Evolutionary conservation across 192 early-diverging fungal species (phyloP).

Genomic region (Lobosporangium transversale): DNA sequence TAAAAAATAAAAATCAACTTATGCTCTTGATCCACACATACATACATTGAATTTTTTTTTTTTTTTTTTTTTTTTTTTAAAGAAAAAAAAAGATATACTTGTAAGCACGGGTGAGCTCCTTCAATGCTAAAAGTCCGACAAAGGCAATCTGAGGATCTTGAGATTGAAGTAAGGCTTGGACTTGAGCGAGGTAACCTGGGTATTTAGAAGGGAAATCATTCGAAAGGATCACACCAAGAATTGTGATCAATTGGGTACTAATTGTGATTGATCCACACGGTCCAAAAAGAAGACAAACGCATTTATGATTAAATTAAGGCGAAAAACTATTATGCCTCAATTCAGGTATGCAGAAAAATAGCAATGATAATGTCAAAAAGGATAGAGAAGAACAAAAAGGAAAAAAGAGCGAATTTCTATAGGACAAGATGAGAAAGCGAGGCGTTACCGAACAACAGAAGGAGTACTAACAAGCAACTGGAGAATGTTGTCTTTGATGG

Average conservation of each 20-base stretch:
- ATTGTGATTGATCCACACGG: neutral
- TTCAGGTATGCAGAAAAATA: neutral
- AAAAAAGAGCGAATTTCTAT: neutral
- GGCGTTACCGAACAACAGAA: conserved; percentile 71
- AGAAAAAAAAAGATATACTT: conserved; percentile 59
- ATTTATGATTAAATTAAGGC: too few species aligned
- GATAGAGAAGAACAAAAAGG: neutral
- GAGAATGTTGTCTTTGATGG: conserved; percentile 80
- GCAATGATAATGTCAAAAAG: conserved; percentile 4
- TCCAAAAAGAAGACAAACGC: neutral
- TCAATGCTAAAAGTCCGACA: conserved; percentile 81
- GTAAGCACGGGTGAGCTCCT: conserved; percentile 83
- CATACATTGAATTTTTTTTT: neutral
- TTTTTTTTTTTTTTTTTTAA: neutral
- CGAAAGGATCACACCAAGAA: conserved; percentile 77
- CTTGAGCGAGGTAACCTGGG: conserved; percentile 77
- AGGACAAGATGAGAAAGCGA: neutral
- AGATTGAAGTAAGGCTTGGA: conserved; percentile 70
- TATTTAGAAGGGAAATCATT: conserved; percentile 85
- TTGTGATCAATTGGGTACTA: conserved; percentile 80
- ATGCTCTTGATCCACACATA: neutral
- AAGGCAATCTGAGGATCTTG: conserved; percentile 75
- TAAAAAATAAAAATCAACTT: neutral
- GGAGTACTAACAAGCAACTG: conserved; percentile 76
- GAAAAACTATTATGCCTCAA: neutral